These are phyloP conservation scores for Fraxinus pennsylvanica DNA, from an alignment of 257 asterid species.

Conservation along the genomic window DNA sequence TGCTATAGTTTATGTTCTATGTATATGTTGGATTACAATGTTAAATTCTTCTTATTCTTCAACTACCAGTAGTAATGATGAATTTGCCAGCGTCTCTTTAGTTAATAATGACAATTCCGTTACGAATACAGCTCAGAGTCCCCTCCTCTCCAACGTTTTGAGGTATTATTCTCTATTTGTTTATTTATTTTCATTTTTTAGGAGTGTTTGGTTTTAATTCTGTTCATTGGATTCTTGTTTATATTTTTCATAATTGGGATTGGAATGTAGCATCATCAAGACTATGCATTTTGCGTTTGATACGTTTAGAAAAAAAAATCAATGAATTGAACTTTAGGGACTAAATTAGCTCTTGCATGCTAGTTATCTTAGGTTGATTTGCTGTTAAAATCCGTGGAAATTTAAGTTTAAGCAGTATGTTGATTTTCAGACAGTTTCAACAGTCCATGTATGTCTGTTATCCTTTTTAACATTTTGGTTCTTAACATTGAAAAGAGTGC, in stretches of 20 bases:
- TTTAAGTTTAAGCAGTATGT: no score
- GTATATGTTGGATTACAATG: no score
- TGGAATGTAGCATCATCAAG: neutral
- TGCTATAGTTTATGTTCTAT: no score
- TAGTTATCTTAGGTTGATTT: neutral
- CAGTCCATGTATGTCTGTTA: neutral
- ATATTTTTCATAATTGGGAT: neutral
- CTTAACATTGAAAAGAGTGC: neutral
- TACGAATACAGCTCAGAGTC: no score
- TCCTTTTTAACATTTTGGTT: neutral
- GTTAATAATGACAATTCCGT: no score
- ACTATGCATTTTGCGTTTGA: neutral
- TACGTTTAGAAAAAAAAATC: neutral
- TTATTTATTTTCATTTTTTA: neutral
- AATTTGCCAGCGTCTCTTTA: no score
- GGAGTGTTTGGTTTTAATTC: neutral
- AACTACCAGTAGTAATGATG: no score
- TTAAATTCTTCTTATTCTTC: no score
- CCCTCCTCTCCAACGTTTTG: slow-evolving; percentile 21
- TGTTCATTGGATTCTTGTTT: neutral
- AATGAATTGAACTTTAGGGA: neutral
- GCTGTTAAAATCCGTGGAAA: neutral
- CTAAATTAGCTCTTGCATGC: neutral
- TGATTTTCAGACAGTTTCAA: neutral
- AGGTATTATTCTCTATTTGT: slow-evolving; percentile 31